These are phyloP conservation scores for Eucalyptus polyanthemos DNA, from an alignment of 345 rosid genomes.

Conservation along the genomic window DNA sequence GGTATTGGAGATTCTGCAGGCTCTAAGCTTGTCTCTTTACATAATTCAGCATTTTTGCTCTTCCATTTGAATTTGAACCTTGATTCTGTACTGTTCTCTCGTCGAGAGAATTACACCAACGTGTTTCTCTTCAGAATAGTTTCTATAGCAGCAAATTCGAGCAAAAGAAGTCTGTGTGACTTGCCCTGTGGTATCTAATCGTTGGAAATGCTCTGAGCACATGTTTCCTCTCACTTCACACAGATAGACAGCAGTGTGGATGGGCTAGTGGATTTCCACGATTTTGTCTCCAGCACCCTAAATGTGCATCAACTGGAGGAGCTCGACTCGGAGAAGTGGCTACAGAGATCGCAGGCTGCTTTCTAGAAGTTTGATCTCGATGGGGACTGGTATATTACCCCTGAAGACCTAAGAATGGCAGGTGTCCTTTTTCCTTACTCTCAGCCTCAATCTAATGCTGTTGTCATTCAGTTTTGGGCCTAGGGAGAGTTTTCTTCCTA, in stretches of 20 bases:
- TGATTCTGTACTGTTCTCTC: background rate
- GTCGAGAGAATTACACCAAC: background rate
- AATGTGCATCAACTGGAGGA: constrained; percentile 37
- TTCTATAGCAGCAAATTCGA: background rate
- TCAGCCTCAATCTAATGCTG: background rate
- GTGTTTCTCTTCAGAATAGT: background rate
- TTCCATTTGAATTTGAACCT: background rate
- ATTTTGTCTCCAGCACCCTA: constrained; percentile 29
- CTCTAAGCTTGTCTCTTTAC: constrained; percentile 6
- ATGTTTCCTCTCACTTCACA: background rate
- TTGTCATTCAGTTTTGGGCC: background rate
- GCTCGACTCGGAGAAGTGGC: constrained; percentile 32
- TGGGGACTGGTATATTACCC: constrained; percentile 21
- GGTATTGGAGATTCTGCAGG: constrained; percentile 28
- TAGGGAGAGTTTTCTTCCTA: background rate
- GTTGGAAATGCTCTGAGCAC: background rate
- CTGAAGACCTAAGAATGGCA: constrained; percentile 39
- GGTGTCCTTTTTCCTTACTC: background rate
- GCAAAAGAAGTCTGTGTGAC: background rate
- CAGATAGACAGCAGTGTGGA: constrained; percentile 35
- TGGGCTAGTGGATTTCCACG: constrained; percentile 28
- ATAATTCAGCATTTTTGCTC: background rate
- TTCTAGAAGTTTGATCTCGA: constrained; percentile 32
- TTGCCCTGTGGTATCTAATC: background rate
- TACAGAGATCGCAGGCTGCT: constrained; percentile 20